A percentile compares a stretch with the other conserved stretches of the same genome.
Evolutionary conservation across 768 basidiomycete species (phyloP).

Genomic region (Amanita molliuscula): DNA sequence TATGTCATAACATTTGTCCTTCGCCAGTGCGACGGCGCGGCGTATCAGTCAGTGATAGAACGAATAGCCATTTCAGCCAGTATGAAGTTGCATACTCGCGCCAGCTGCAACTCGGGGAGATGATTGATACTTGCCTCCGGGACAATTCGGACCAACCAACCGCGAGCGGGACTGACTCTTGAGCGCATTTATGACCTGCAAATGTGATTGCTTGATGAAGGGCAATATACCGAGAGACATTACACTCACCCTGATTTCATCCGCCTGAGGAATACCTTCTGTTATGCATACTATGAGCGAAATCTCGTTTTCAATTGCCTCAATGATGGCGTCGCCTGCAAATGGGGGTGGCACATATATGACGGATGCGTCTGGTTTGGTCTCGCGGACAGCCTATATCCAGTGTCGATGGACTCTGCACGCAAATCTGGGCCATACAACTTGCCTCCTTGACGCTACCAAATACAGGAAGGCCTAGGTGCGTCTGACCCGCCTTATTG

Average conservation of each 20-base stretch:
- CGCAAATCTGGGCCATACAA: constrained; percentile 5
- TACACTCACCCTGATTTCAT: constrained; percentile 75
- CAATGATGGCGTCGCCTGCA: constrained; percentile 95
- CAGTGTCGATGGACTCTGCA: constrained; percentile 3
- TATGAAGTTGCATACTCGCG: no score
- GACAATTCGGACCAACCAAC: constrained; percentile 97
- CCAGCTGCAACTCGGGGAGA: background rate
- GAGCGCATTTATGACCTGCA: constrained; percentile 84
- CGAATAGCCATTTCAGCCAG: background rate
- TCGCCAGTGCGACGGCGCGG: background rate
- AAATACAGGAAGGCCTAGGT: constrained; percentile 92
- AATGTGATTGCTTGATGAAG: background rate
- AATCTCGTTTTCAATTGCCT: constrained; percentile 98
- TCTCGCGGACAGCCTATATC: constrained; percentile 75
- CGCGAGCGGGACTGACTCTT: constrained; percentile 91
- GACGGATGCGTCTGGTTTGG: constrained; percentile 86
- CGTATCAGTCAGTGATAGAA: background rate
- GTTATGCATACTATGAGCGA: constrained; percentile 96
- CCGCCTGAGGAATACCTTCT: constrained; percentile 95
- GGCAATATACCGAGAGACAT: background rate
- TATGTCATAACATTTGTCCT: background rate
- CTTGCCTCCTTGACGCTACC: constrained; percentile 83
- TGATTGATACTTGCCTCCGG: constrained; percentile 40
- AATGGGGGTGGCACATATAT: constrained; percentile 97
- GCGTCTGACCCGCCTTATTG: constrained; percentile 92